phyloP scores from a whole-genome alignment of 768 basidiomycete genomes.

The Leucogyrophana mollusca region DNA sequence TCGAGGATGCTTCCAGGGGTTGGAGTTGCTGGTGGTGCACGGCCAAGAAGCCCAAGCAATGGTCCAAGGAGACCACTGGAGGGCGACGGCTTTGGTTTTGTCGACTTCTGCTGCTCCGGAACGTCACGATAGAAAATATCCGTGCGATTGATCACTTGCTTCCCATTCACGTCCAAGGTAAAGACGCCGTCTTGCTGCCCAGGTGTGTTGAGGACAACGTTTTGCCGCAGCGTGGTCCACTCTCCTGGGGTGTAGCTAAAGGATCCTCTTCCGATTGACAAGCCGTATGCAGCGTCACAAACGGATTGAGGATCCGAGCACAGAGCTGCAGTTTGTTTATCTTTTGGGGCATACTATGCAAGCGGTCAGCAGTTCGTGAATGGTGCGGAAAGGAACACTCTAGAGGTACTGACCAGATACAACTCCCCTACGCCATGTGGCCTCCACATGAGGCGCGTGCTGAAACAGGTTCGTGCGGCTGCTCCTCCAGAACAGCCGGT shows the following conservation, averaged over 20 bases:
- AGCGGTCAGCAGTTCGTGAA: neutral
- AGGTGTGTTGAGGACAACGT: slow-evolving; percentile 70
- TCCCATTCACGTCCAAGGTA: slow-evolving; percentile 61
- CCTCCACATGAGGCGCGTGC: slow-evolving; percentile 86
- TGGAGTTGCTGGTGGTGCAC: neutral
- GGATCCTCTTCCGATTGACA: slow-evolving; percentile 73
- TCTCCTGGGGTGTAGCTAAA: slow-evolving; percentile 59
- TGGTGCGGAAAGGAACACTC: neutral
- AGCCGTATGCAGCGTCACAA: slow-evolving; percentile 66
- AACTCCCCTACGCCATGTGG: slow-evolving; percentile 66
- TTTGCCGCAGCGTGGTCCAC: slow-evolving; percentile 76
- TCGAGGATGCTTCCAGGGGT: no score
- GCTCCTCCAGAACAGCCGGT: slow-evolving; percentile 70
- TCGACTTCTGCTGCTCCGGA: slow-evolving; percentile 7
- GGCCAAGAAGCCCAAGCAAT: slow-evolving; percentile 5
- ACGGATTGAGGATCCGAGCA: slow-evolving; percentile 59
- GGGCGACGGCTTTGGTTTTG: neutral
- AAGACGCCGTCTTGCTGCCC: slow-evolving; percentile 69
- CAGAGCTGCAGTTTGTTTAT: slow-evolving; percentile 57
- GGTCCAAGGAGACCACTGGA: slow-evolving; percentile 9
- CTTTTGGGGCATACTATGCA: slow-evolving; percentile 70
- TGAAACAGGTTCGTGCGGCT: slow-evolving; percentile 74
- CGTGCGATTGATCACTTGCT: slow-evolving; percentile 44
- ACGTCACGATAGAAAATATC: slow-evolving; percentile 65
- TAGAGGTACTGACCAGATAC: slow-evolving; percentile 59